Evolutionary conservation across 352 stramenopile species (phyloP).

Genomic region (Pythium aristosporum): DNA sequence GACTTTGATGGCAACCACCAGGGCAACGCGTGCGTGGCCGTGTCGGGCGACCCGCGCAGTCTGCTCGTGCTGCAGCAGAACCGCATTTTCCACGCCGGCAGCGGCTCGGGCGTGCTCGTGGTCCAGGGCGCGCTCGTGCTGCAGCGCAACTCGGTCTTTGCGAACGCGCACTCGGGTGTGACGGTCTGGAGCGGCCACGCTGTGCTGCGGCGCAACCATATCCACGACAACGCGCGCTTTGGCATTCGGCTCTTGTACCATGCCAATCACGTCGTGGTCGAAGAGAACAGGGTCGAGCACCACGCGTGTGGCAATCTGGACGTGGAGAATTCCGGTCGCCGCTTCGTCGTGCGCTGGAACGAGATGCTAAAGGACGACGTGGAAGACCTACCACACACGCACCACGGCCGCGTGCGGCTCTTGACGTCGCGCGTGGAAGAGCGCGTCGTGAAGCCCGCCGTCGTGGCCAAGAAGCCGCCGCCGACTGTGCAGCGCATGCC

Average conservation of each 20-base stretch:
- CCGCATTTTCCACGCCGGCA: slow-evolving; percentile 52
- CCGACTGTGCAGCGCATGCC: not conserved
- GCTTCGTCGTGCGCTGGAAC: slow-evolving; percentile 79
- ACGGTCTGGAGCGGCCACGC: slow-evolving; percentile 58
- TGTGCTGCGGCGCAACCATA: slow-evolving; percentile 60
- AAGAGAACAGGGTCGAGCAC: slow-evolving; percentile 67
- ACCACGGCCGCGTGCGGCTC: slow-evolving; percentile 45
- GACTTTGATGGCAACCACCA: slow-evolving; percentile 64
- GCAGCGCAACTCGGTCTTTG: slow-evolving; percentile 49
- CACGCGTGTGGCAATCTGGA: slow-evolving; percentile 75
- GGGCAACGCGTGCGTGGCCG: slow-evolving; percentile 63
- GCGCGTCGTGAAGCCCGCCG: slow-evolving; percentile 15
- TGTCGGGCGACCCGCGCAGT: slow-evolving; percentile 45
- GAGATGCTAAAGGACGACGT: slow-evolving; percentile 66
- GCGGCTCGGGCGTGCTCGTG: slow-evolving; percentile 55
- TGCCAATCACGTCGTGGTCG: slow-evolving; percentile 64
- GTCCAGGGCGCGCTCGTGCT: slow-evolving; percentile 58
- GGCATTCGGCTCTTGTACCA: slow-evolving; percentile 73
- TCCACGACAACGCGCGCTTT: slow-evolving; percentile 67
- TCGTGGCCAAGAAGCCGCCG: not conserved
- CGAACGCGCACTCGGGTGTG: slow-evolving; percentile 59
- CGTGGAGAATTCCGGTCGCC: slow-evolving; percentile 67
- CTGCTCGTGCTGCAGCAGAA: slow-evolving; percentile 58
- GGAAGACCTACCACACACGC: slow-evolving; percentile 46
- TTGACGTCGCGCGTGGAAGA: slow-evolving; percentile 41